Base-by-base conservation (phyloP, 331 rosid species). In the Quercus lobata region DNA sequence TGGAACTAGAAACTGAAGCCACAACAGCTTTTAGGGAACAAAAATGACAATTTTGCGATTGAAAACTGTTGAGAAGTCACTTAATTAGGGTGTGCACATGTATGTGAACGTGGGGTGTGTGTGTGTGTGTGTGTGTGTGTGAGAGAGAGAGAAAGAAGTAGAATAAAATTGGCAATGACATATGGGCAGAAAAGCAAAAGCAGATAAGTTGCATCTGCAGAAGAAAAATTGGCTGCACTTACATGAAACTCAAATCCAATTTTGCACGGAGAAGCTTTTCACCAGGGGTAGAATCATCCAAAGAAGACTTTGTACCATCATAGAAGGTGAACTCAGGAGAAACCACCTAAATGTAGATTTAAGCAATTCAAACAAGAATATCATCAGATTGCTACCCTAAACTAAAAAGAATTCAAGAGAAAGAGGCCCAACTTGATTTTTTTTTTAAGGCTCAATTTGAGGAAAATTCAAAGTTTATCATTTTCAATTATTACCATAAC, bases 231-330 rank as follows among this genome's bases (percentile, higher is more conserved):
- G 69, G 57, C 37, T 79, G 61, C 74, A 79, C 97, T 93, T 79
- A 96, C 99, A 93, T 93, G 96, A 96, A 96, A 81, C 94, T 96
- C 77, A 96, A 69, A 75, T 96, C 99, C 93, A 96, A 79, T 88
- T 96, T 96, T 37, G 99, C 99, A 60, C 99, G 99, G 76, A 96
- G 89, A 87, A 93, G 99, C 88, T 93, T 96, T 87, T 96, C 99
- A 58, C 99, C 93, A 80, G 73, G 89, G 14, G 88, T 76, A 44
- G 97, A 86, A 82, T 96, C 97, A 87, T 90, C 97, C 78, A 89
- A 83, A 76, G 90, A 91, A 35, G 99, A 96, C 82, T 96, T 96
- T 27, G 98, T 85, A 80, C 96, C 98, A 80, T 93, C 99, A 84
- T 90, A 96, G 89, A 96, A 96, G 81, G 99, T 96, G 78, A 96